Evolutionary conservation across 2,329 filamentous ascomycete genomes (phyloP).

Genomic region (Bertia moriformis): DNA sequence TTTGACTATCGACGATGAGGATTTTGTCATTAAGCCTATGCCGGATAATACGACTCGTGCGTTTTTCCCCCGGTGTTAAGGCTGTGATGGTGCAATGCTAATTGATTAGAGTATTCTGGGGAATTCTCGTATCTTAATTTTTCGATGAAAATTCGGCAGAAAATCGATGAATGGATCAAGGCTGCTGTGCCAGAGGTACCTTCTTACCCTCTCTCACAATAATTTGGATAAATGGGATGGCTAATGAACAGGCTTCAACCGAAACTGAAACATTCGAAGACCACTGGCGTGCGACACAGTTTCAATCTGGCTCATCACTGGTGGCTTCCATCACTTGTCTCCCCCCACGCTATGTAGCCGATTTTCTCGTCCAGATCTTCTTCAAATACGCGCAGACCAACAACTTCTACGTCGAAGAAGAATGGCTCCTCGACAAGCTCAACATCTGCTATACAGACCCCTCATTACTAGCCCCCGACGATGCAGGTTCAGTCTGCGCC

Average conservation of each 20-base stretch:
- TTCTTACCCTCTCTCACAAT: conserved; percentile 1
- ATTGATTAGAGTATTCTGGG: conserved; percentile 29
- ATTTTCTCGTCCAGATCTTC: conserved; percentile 28
- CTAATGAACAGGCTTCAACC: background rate
- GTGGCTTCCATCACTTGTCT: conserved; percentile 22
- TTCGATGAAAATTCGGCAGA: conserved; percentile 32
- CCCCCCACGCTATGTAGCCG: conserved; percentile 28
- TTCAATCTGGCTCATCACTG: conserved; percentile 21
- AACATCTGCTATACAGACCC: conserved; percentile 24
- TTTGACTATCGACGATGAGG: background rate
- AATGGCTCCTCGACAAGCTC: conserved; percentile 24
- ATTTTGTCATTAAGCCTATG: conserved; percentile 15
- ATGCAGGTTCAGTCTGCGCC: conserved; percentile 26
- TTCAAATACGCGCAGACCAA: conserved; percentile 31
- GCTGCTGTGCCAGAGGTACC: background rate
- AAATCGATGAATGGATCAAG: conserved; percentile 17
- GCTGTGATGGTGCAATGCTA: background rate
- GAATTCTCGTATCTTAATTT: conserved; percentile 39
- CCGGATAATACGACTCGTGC: conserved; percentile 24
- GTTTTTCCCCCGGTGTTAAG: conserved; percentile 4
- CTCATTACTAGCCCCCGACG: conserved; percentile 18
- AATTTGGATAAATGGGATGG: too few relatives aligned
- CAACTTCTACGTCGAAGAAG: conserved; percentile 29
- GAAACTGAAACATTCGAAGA: conserved; percentile 10
- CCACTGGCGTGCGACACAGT: conserved; percentile 28